A percentile compares a stretch with the other conserved stretches of the same genome.
phyloP scores from a whole-genome alignment of 352 stramenopile species.

The Phytophthora melonis region DNA sequence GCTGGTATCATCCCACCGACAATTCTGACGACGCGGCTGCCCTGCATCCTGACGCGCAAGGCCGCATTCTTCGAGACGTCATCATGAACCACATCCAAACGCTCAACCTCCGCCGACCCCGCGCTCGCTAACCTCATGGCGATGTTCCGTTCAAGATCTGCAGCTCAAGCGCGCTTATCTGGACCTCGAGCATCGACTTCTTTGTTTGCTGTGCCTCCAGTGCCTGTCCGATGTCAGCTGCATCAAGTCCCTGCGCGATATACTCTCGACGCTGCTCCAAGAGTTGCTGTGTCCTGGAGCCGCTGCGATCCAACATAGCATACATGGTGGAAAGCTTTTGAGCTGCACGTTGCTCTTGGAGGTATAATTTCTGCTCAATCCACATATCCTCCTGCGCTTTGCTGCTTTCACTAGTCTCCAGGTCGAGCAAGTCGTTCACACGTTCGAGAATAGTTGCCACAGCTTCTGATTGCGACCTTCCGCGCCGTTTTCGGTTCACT shows the following conservation, averaged over 20 bases:
- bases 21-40: too few species aligned
- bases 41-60: too few species aligned
- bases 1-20: too few species aligned
- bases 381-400: not conserved
- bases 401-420: not conserved
- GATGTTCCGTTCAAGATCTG: not conserved
- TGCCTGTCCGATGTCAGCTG: not conserved
- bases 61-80: too few species aligned
- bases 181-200: not conserved
- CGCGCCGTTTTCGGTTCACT: too few species aligned
- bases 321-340: not conserved
- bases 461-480: too few species aligned
- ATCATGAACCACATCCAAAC: too few species aligned
- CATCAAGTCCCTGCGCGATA: not conserved
- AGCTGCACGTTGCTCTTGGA: not conserved
- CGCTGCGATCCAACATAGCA: not conserved
- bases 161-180: not conserved
- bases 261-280: not conserved
- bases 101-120: too few species aligned
- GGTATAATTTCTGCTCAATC: not conserved
- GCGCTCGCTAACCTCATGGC: too few species aligned
- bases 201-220: not conserved
- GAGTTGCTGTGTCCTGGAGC: not conserved
- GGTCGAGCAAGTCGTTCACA: not conserved
- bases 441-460: not conserved